Base-by-base conservation (phyloP, 2,329 filamentous ascomycete genomes). In the Claviceps arundinis region DNA sequence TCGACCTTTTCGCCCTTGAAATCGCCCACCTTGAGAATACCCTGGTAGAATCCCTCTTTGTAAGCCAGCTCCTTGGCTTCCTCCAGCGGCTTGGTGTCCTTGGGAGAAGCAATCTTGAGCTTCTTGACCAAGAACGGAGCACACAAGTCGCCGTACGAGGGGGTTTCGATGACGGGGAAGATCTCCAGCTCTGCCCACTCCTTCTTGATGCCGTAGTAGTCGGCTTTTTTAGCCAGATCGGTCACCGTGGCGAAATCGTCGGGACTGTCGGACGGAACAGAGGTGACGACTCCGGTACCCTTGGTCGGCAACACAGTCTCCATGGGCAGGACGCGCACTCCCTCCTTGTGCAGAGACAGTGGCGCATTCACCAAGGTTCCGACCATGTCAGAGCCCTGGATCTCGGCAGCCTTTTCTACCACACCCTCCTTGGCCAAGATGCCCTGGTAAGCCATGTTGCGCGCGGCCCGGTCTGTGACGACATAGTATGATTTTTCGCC, bases 31-130 rank as follows among this genome's bases (percentile, higher is more conserved):
- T 89, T 74, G 82, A 98, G 87, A 53, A 78, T 85, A 58, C 93
- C 93, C 71, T 95, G 89, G 74, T 98, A 98, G 74, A 88, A 97
- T 16, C 90, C 93, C 65, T 96, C 90, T 70, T 93, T 95, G 77
- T 98, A 98, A 0, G 93, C 90, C 58, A 94, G 73, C 59, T 97
- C 91, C 72, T 98, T 98, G 46, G 93, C 93, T 68, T 96, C 86
- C 46, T 87, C 86, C 47, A 98, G 81, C 69, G 90, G 69, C 65
- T 87, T 93, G 38, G 84, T 80, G 64, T 98, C 93, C 70, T 98
- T 98, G 56, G 93, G 91, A 13, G 91, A 97, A 58, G 88, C 84
- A 64, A 98, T 98, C 77, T 97, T 97, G 67, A 96, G 76, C 68
- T 93, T 82, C 73, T 96, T 88, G 51, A 95, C 86, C 54, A 98